phyloP scores from a whole-genome alignment of 441 rosid species.

The Sinapis alba region DNA sequence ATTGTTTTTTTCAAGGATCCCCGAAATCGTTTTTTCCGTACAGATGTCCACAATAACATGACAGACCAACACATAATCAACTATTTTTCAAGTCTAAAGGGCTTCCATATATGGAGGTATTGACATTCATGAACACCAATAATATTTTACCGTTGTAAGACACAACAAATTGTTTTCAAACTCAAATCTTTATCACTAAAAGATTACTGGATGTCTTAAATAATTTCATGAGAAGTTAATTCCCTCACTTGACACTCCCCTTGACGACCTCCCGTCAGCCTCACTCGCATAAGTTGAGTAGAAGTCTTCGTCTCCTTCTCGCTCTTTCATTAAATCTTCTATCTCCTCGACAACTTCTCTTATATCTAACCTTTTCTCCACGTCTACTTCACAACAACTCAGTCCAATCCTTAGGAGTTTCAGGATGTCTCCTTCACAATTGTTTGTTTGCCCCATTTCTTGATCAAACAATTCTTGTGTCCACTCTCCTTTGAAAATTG shows the following conservation, averaged over 20 bases:
- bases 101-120: background rate
- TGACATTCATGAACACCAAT: background rate
- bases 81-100: background rate
- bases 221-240: conserved; percentile 24
- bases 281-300: conserved; percentile 57
- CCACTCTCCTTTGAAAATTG: conserved; percentile 41
- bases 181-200: background rate
- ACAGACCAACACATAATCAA: background rate
- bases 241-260: conserved; percentile 32
- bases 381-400: conserved; percentile 54
- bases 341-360: conserved; percentile 51
- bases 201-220: background rate
- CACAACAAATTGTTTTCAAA: background rate
- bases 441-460: conserved; percentile 44
- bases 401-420: conserved; percentile 55
- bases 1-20: background rate
- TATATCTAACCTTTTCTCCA: conserved; percentile 55
- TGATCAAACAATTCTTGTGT: conserved; percentile 49
- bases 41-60: background rate
- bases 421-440: conserved; percentile 44
- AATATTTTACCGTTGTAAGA: background rate
- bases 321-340: conserved; percentile 50
- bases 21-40: background rate
- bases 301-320: conserved; percentile 48
- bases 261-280: conserved; percentile 38